A percentile compares a stretch with the other conserved stretches of the same genome.
Conservation (phyloP, 2,329 filamentous ascomycete genomes). For the Aspergillus persii region DNA sequence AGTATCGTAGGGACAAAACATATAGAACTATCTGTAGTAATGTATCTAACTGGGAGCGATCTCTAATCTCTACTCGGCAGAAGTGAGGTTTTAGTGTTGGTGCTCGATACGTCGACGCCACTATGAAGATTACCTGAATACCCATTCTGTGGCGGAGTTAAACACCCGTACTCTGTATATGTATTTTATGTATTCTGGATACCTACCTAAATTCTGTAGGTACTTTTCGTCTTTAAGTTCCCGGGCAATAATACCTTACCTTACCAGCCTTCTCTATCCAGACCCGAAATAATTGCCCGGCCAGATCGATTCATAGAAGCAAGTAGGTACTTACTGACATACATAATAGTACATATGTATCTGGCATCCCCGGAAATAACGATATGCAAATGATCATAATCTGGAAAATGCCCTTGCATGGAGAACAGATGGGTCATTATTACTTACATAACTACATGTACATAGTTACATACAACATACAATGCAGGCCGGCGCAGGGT, state of each 20-base stretch:
- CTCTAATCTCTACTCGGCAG: not conserved
- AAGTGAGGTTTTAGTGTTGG: too few relatives aligned
- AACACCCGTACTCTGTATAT: not conserved
- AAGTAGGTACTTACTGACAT: not conserved
- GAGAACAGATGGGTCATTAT: not conserved
- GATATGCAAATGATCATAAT: constrained; percentile 6
- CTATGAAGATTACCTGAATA: not conserved
- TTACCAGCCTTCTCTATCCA: not conserved
- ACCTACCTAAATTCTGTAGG: too few relatives aligned
- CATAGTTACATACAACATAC: too few relatives aligned
- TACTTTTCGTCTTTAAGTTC: not conserved
- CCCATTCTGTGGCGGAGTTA: not conserved
- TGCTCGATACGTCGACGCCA: not conserved
- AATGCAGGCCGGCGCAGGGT: not conserved
- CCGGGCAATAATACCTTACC: not conserved
- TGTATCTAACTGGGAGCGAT: not conserved
- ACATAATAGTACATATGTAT: not conserved
- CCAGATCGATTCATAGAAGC: not conserved
- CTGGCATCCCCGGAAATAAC: constrained; percentile 4
- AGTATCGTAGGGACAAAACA: too few relatives aligned
- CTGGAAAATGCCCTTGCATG: constrained; percentile 7
- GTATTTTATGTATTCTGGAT: not conserved
- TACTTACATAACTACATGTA: too few relatives aligned
- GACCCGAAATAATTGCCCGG: not conserved
- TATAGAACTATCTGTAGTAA: too few relatives aligned